Percentiles rank a stretch among this genome's conserved stretches.
phyloP scores from a whole-genome alignment of 768 basidiomycete species.

The Lentinus brumalis region DNA sequence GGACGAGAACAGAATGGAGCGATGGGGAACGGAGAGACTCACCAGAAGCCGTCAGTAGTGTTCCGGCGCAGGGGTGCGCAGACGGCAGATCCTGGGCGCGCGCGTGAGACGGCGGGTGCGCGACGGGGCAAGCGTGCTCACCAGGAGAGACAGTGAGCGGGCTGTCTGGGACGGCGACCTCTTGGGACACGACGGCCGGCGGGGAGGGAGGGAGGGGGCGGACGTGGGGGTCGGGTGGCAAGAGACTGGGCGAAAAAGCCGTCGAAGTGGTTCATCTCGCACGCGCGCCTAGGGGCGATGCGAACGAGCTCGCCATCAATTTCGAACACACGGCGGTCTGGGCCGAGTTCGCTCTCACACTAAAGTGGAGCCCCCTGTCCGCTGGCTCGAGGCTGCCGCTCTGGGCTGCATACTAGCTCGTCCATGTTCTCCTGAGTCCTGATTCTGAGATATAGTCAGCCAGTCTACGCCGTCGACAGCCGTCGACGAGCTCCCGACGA shows the following conservation, averaged over 20 bases:
- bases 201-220: conserved; percentile 1
- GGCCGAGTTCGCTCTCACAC: background rate
- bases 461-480: too few species aligned
- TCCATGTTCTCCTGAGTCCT: too few species aligned
- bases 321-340: background rate
- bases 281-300: conserved; percentile 3
- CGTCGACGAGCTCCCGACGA: too few species aligned
- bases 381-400: too few species aligned
- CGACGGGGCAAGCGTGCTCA: background rate
- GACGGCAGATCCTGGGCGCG: conserved; percentile 17
- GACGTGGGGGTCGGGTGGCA: conserved; percentile 1
- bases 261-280: conserved; percentile 15
- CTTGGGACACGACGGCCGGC: conserved; percentile 11
- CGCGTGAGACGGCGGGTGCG: background rate
- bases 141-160: conserved; percentile 9
- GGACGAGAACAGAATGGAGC: background rate
- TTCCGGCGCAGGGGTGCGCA: conserved; percentile 6
- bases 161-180: conserved; percentile 18
- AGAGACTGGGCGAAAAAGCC: conserved; percentile 6
- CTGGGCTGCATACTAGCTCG: too few species aligned
- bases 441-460: too few species aligned
- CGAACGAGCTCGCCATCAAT: background rate
- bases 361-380: background rate
- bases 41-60: conserved; percentile 3
- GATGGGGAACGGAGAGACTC: background rate